Conservation (phyloP, 306 rosid genomes). For the Corylus heterophylla region DNA sequence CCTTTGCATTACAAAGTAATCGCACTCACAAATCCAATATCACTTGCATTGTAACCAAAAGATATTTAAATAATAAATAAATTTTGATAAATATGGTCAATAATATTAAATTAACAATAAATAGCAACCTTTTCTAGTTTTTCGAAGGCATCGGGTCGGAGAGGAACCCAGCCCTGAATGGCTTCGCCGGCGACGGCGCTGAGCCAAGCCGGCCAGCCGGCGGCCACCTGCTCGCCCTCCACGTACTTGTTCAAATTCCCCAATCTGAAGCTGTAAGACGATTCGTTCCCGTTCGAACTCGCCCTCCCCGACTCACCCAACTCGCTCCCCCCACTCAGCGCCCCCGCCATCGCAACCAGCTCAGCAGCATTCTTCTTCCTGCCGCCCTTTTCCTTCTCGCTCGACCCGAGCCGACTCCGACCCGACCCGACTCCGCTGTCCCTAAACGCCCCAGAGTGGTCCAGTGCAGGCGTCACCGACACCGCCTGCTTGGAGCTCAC, state of each 20-base stretch:
- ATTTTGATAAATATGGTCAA: background rate
- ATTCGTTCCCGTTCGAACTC: conserved; percentile 58
- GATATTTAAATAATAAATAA: no score
- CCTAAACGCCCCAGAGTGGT: conserved; percentile 62
- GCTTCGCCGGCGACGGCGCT: conserved; percentile 92
- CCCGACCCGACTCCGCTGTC: conserved; percentile 42
- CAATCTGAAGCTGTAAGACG: conserved; percentile 80
- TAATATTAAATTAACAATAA: background rate
- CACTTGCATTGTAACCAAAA: background rate
- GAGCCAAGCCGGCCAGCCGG: conserved; percentile 99
- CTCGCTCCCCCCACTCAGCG: conserved; percentile 61
- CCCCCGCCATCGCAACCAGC: conserved; percentile 37
- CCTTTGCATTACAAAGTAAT: background rate
- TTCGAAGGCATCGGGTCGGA: conserved; percentile 80
- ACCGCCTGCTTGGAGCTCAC: conserved; percentile 86
- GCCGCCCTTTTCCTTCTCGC: conserved; percentile 22
- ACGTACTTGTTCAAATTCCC: conserved; percentile 77
- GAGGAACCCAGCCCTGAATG: conserved; percentile 97
- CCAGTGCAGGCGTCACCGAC: conserved; percentile 89
- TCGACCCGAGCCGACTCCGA: conserved; percentile 41
- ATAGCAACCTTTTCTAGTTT: conserved; percentile 80
- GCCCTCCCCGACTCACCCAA: conserved; percentile 76
- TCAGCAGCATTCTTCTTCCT: conserved; percentile 36
- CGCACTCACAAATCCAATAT: background rate
- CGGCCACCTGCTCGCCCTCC: conserved; percentile 87